Percentiles rank a stretch among this genome's conserved stretches.
Evolutionary conservation across 805 yeast genomes (phyloP).

Genomic region (Cyberlindnera nakhonratchasimensis): DNA sequence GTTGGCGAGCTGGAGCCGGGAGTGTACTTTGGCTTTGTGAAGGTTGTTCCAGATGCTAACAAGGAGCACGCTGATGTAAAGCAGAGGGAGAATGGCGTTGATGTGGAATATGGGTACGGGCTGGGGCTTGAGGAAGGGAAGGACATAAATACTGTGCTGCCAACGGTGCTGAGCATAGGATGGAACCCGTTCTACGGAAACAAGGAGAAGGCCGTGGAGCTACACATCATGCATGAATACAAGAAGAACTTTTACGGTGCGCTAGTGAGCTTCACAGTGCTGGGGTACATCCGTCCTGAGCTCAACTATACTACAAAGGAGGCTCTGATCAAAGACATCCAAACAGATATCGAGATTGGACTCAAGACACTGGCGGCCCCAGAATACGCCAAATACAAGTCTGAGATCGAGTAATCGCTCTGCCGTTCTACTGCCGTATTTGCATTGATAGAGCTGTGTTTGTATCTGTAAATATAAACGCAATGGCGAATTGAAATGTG

Average conservation of each 20-base stretch:
- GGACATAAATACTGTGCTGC: slow-evolving; percentile 49
- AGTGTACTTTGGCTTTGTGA: slow-evolving; percentile 78
- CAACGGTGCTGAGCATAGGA: slow-evolving; percentile 95
- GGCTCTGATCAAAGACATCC: slow-evolving; percentile 80
- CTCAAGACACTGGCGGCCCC: slow-evolving; percentile 41
- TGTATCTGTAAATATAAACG: no score
- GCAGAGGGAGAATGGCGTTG: slow-evolving; percentile 35
- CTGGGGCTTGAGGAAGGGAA: slow-evolving; percentile 34
- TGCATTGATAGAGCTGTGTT: no score
- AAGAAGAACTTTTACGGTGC: slow-evolving; percentile 78
- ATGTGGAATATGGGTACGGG: slow-evolving; percentile 64
- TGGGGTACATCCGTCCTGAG: slow-evolving; percentile 93
- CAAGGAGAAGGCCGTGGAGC: slow-evolving; percentile 75
- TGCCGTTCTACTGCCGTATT: no score
- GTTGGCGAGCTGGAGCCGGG: slow-evolving; percentile 58
- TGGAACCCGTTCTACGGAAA: slow-evolving; percentile 92
- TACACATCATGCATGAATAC: slow-evolving; percentile 81
- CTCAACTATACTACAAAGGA: slow-evolving; percentile 77
- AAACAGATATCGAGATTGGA: slow-evolving; percentile 74
- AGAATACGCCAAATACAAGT: slow-evolving; percentile 36
- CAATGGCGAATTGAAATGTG: neutral
- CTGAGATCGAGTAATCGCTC: slow-evolving; percentile 7
- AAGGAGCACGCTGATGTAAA: slow-evolving; percentile 12
- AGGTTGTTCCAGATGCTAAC: slow-evolving; percentile 8
- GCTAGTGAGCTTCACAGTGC: slow-evolving; percentile 55